Percentiles rank a stretch among this genome's conserved stretches.
Evolutionary conservation across 2,329 filamentous ascomycete genomes (phyloP).

Genomic region (Sarocladium brachiariae): DNA sequence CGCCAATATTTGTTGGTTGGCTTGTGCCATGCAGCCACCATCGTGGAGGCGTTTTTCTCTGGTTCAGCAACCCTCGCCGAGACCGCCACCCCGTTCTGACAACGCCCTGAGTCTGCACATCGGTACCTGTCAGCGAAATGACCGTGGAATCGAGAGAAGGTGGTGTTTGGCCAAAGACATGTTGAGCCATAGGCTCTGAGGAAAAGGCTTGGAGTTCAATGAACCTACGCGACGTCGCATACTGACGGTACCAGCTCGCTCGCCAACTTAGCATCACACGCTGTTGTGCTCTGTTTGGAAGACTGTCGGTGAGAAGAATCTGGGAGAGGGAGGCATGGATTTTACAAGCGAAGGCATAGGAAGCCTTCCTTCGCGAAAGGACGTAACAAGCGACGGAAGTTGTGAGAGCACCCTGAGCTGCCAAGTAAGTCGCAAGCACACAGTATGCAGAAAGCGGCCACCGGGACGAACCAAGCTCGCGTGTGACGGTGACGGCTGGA

Average conservation of each 20-base stretch:
- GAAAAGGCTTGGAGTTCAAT: not conserved
- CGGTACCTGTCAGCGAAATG: not conserved
- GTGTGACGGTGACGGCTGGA: constrained; percentile 5
- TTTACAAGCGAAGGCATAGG: not conserved
- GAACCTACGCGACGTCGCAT: constrained; percentile 9
- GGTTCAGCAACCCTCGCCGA: not conserved
- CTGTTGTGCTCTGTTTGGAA: not conserved
- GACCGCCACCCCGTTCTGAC: not conserved
- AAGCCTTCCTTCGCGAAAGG: not conserved
- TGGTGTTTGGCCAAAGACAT: not conserved
- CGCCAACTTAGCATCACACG: not conserved
- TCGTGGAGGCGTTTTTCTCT: not conserved
- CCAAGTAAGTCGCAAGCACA: not conserved
- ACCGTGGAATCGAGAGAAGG: not conserved
- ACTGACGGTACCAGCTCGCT: not conserved
- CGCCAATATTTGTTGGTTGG: not conserved
- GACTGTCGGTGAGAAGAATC: not conserved
- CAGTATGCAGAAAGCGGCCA: not conserved
- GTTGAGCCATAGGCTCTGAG: not conserved
- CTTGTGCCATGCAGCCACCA: constrained; percentile 3
- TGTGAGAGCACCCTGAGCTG: not conserved
- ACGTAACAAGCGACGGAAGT: not conserved
- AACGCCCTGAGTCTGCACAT: not conserved
- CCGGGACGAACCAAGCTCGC: not conserved
- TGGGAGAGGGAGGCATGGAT: not conserved